phyloP scores from a whole-genome alignment of 345 rosid genomes.

The Boechera stricta region DNA sequence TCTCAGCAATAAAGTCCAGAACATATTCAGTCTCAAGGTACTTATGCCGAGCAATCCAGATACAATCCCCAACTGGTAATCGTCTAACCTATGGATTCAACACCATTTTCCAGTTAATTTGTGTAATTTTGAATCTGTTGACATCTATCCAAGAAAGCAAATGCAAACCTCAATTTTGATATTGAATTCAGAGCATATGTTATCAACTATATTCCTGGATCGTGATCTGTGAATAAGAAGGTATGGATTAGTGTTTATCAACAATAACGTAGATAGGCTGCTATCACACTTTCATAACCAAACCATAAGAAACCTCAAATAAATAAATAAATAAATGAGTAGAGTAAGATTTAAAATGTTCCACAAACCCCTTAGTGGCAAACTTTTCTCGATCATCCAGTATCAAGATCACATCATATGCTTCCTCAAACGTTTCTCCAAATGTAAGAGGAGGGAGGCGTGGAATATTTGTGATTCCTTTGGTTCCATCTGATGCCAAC shows the following conservation, averaged over 20 bases:
- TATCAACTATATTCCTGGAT: slow-evolving; percentile 57
- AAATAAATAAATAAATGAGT: slow-evolving; percentile 9
- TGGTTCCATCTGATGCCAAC: slow-evolving; percentile 46
- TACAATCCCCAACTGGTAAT: slow-evolving; percentile 88
- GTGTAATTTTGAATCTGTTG: background rate
- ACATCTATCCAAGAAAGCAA: slow-evolving; percentile 5
- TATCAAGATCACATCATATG: slow-evolving; percentile 73
- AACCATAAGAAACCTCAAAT: slow-evolving; percentile 1
- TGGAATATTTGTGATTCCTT: slow-evolving; percentile 45
- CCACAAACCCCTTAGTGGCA: slow-evolving; percentile 67
- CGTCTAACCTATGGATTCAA: slow-evolving; percentile 68
- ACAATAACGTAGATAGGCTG: background rate
- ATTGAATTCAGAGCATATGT: slow-evolving; percentile 66
- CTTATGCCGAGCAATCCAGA: slow-evolving; percentile 92
- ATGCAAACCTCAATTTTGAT: slow-evolving; percentile 65
- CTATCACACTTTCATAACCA: background rate
- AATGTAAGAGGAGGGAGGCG: slow-evolving; percentile 70
- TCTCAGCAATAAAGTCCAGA: slow-evolving; percentile 93
- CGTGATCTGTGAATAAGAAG: slow-evolving; percentile 57
- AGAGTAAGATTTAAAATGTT: background rate
- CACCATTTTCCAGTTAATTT: slow-evolving; percentile 11
- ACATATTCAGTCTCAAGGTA: slow-evolving; percentile 65
- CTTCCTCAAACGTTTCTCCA: slow-evolving; percentile 82
- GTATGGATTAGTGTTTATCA: background rate
- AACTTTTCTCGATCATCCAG: slow-evolving; percentile 89